Conservation (phyloP, 2,329 filamentous ascomycete species). For the Endothia cerciana region DNA sequence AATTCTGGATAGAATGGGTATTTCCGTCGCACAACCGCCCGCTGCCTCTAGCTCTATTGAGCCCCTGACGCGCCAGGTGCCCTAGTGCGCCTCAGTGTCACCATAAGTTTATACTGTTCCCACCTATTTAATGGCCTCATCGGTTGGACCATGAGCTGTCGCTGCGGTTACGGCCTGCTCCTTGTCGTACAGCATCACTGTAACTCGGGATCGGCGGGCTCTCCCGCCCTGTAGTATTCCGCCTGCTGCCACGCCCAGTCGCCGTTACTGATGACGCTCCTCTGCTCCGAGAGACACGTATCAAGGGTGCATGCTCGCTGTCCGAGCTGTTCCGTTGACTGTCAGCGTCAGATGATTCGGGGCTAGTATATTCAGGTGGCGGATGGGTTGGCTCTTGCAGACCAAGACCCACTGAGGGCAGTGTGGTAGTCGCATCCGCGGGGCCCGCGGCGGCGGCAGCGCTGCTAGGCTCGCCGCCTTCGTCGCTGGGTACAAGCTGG, state of each 20-base stretch:
- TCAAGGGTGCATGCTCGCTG: constrained; percentile 58
- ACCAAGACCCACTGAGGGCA: constrained; percentile 45
- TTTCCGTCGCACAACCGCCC: constrained; percentile 7
- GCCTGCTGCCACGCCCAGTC: constrained; percentile 34
- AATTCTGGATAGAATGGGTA: not conserved
- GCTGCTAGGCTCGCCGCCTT: constrained; percentile 71
- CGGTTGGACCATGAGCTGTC: constrained; percentile 41
- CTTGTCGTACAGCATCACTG: constrained; percentile 70
- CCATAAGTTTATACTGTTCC: too few relatives aligned
- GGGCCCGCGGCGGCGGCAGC: constrained; percentile 40
- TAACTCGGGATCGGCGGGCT: constrained; percentile 81
- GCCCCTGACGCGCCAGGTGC: not conserved
- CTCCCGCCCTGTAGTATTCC: constrained; percentile 35
- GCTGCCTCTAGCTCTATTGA: not conserved
- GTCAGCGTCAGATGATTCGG: constrained; percentile 61
- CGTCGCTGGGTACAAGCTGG: constrained; percentile 74
- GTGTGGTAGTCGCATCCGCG: constrained; percentile 39
- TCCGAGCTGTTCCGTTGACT: constrained; percentile 62
- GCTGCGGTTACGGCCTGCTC: constrained; percentile 51
- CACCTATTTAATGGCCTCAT: not conserved
- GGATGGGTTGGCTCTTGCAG: constrained; percentile 63
- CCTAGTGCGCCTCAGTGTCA: too few relatives aligned
- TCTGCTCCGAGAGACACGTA: constrained; percentile 54
- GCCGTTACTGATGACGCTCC: constrained; percentile 52
- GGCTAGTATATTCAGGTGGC: constrained; percentile 74